These are phyloP conservation scores for Dipteronia dyeriana DNA, from an alignment of 345 rosid species.

Conservation along the genomic window DNA sequence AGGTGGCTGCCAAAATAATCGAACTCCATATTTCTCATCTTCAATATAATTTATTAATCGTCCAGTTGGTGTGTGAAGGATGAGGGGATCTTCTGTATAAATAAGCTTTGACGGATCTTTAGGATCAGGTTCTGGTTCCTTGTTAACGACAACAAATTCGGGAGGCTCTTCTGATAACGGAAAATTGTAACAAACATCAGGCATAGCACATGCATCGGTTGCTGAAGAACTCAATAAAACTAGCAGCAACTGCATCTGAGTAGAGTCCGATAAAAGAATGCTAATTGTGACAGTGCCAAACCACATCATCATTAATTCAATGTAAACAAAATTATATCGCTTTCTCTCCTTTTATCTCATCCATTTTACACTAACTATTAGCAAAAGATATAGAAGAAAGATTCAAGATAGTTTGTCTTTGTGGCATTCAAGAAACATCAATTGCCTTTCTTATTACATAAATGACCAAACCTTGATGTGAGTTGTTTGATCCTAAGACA, in stretches of 20 bases:
- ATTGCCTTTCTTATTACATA: not conserved
- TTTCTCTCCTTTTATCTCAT: not conserved
- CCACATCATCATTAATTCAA: not conserved
- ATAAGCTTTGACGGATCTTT: slow-evolving; percentile 71
- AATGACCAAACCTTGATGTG: not conserved
- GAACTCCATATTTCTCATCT: slow-evolving; percentile 80
- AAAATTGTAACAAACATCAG: slow-evolving; percentile 18
- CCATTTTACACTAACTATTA: not conserved
- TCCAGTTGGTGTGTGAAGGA: slow-evolving; percentile 81
- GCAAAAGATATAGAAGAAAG: not conserved
- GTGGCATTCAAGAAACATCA: not conserved
- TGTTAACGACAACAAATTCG: slow-evolving; percentile 74
- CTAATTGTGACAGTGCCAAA: not conserved
- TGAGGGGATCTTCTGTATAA: slow-evolving; percentile 75
- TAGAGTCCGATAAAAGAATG: not conserved
- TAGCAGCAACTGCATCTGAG: slow-evolving; percentile 6
- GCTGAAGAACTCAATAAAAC: slow-evolving; percentile 1
- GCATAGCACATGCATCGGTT: slow-evolving; percentile 6
- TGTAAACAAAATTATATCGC: not conserved
- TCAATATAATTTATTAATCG: slow-evolving; percentile 76
- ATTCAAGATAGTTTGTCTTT: not conserved
- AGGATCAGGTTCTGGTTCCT: slow-evolving; percentile 90
- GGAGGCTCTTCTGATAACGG: slow-evolving; percentile 69
- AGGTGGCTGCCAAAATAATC: slow-evolving; percentile 90
- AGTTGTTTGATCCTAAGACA: not conserved